Evolutionary conservation across 139 green algal genomes (phyloP).

Genomic region (Desmodesmus armatus): DNA sequence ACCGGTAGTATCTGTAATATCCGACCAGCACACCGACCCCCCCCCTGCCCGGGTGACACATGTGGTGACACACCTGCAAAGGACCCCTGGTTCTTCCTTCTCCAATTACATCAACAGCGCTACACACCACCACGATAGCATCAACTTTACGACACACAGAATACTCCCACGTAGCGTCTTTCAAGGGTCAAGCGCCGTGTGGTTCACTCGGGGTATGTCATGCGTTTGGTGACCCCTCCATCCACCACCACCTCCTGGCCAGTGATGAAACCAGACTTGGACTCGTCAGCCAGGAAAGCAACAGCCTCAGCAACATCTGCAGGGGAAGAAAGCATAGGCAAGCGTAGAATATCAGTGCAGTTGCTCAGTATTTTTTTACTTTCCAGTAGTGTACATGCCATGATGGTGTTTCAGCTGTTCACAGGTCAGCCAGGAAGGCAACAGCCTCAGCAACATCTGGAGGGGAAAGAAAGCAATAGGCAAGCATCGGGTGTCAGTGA

Average conservation of each 20-base stretch:
- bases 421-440: conserved; percentile 59
- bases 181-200: not conserved
- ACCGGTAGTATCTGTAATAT: too few relatives aligned
- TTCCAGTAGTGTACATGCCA: too few relatives aligned
- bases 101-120: not conserved
- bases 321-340: too few relatives aligned
- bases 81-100: not conserved
- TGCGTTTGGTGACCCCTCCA: conserved; percentile 62
- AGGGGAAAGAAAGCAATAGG: too few relatives aligned
- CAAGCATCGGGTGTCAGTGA: too few relatives aligned
- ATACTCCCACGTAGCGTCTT: too few relatives aligned
- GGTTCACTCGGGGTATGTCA: conserved; percentile 64
- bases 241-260: conserved; percentile 67
- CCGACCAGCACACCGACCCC: too few relatives aligned
- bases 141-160: too few relatives aligned
- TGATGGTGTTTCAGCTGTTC: too few relatives aligned
- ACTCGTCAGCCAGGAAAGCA: conserved; percentile 60
- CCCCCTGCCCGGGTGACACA: too few relatives aligned
- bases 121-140: too few relatives aligned
- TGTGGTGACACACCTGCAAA: not conserved
- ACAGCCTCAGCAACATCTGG: conserved; percentile 64
- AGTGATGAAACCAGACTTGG: conserved; percentile 63
- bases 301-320: conserved; percentile 59
- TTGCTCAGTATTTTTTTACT: too few relatives aligned
- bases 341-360: not conserved